Percentiles rank a stretch among this genome's conserved stretches.
Evolutionary conservation across 2,329 filamentous ascomycete genomes (phyloP).

Genomic region (Penicillium sp.): DNA sequence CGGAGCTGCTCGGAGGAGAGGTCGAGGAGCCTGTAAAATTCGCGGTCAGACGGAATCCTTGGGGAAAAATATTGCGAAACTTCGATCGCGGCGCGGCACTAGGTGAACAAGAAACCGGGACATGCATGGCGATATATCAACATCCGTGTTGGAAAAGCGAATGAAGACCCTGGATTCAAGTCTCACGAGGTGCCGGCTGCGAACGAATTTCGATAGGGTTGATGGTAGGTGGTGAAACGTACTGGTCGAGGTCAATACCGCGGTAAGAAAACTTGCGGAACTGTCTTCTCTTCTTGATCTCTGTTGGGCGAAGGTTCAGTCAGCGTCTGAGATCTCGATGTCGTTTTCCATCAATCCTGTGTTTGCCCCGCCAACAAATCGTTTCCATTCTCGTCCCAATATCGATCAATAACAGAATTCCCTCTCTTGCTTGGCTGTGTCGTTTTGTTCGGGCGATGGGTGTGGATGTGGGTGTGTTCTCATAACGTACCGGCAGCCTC

Average conservation of each 20-base stretch:
- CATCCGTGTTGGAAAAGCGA: not conserved
- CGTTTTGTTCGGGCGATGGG: constrained; percentile 16
- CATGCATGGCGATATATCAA: not conserved
- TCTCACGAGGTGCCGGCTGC: constrained; percentile 10
- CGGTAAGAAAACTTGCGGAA: constrained; percentile 99
- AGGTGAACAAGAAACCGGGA: constrained; percentile 8
- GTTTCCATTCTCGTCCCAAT: constrained; percentile 6
- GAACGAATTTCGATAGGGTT: constrained; percentile 6
- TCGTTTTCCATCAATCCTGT: constrained; percentile 19
- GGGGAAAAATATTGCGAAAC: not conserved
- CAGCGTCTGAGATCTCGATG: constrained; percentile 29
- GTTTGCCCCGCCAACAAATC: constrained; percentile 10
- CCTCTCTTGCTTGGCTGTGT: constrained; percentile 7
- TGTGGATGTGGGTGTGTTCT: constrained; percentile 17
- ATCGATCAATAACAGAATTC: constrained; percentile 1
- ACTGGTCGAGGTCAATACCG: constrained; percentile 99
- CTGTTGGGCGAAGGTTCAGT: constrained; percentile 50
- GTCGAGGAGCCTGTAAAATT: constrained; percentile 80
- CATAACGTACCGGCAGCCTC: constrained; percentile 76
- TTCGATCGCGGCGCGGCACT: constrained; percentile 4
- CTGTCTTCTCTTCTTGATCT: constrained; percentile 99
- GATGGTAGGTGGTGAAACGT: constrained; percentile 51
- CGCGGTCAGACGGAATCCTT: constrained; percentile 25
- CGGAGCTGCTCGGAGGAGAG: constrained; percentile 98
- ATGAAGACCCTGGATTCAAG: constrained; percentile 7